Conservation (phyloP, 805 yeast species). For the Candida palmyrensis region DNA sequence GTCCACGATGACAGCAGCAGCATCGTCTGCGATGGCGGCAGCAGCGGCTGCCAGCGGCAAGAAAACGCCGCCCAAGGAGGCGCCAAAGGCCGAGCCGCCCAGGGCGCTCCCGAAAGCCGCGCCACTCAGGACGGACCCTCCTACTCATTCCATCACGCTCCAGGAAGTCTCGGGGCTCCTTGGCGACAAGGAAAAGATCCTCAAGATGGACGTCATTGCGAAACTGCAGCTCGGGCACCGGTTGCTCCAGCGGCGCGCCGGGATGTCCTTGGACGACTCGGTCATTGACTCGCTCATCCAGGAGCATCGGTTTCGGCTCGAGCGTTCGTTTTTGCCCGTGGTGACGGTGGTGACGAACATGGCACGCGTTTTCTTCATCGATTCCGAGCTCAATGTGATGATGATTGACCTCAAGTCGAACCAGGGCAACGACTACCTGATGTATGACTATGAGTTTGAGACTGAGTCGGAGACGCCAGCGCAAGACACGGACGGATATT, state of each 20-base stretch:
- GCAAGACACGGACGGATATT: slow-evolving; percentile 63
- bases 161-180: slow-evolving; percentile 29
- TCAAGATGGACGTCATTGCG: slow-evolving; percentile 34
- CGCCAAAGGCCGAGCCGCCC: slow-evolving; percentile 1
- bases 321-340: slow-evolving; percentile 21
- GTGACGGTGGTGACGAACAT: slow-evolving; percentile 34
- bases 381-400: slow-evolving; percentile 26
- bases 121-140: background rate
- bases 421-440: slow-evolving; percentile 50
- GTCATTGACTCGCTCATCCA: slow-evolving; percentile 28
- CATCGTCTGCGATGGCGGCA: slow-evolving; percentile 7
- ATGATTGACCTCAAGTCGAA: slow-evolving; percentile 39
- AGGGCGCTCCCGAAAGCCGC: background rate
- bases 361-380: slow-evolving; percentile 39
- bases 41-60: slow-evolving; percentile 7
- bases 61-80: slow-evolving; percentile 7
- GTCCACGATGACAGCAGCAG: slow-evolving; percentile 6
- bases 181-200: slow-evolving; percentile 30
- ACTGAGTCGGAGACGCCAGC: slow-evolving; percentile 11
- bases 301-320: slow-evolving; percentile 16
- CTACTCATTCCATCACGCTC: slow-evolving; percentile 18
- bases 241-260: slow-evolving; percentile 12
- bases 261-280: slow-evolving; percentile 22
- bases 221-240: slow-evolving; percentile 31
- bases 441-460: slow-evolving; percentile 78